Evolutionary conservation across 495 filamentous ascomycete species (phyloP).

Genomic region (Xylaria flabelliformis): DNA sequence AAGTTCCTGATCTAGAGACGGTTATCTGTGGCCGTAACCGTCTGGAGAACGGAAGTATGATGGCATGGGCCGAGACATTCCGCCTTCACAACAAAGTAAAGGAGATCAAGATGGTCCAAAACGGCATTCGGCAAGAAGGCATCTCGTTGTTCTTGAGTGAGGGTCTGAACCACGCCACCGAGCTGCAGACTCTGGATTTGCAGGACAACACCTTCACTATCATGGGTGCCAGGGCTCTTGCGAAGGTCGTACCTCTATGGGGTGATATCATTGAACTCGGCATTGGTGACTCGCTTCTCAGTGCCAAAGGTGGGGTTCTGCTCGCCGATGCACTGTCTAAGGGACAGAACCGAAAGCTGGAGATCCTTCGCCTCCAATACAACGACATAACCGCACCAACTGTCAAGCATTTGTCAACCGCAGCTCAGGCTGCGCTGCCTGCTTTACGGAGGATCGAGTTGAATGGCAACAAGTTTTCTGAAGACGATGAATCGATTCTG

Average conservation of each 20-base stretch:
- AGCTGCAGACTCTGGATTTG: conserved; percentile 79
- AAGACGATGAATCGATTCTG: conserved; percentile 73
- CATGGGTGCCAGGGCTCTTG: conserved; percentile 77
- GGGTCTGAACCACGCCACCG: conserved; percentile 70
- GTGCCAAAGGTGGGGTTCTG: conserved; percentile 76
- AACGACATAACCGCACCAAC: conserved; percentile 86
- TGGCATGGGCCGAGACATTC: conserved; percentile 87
- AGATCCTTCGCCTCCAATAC: conserved; percentile 86
- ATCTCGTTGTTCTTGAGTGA: conserved; percentile 77
- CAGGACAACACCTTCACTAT: conserved; percentile 97
- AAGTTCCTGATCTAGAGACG: conserved; percentile 84
- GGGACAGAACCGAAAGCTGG: conserved; percentile 76
- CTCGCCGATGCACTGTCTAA: conserved; percentile 74
- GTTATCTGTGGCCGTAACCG: conserved; percentile 95
- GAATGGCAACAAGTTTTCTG: conserved; percentile 93
- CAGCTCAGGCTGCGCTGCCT: conserved; percentile 69
- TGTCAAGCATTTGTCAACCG: conserved; percentile 70
- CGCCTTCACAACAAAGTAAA: conserved; percentile 78
- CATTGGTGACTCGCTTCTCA: conserved; percentile 85
- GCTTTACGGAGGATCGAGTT: conserved; percentile 82
- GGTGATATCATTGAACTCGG: conserved; percentile 78
- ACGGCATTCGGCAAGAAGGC: conserved; percentile 94
- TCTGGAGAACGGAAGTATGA: conserved; percentile 94
- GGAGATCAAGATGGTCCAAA: conserved; percentile 96
- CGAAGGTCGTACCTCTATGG: conserved; percentile 77